A percentile compares a stretch with the other conserved stretches of the same genome.
phyloP scores from a whole-genome alignment of 495 filamentous ascomycete species.

The Hypoxylon fuscum region DNA sequence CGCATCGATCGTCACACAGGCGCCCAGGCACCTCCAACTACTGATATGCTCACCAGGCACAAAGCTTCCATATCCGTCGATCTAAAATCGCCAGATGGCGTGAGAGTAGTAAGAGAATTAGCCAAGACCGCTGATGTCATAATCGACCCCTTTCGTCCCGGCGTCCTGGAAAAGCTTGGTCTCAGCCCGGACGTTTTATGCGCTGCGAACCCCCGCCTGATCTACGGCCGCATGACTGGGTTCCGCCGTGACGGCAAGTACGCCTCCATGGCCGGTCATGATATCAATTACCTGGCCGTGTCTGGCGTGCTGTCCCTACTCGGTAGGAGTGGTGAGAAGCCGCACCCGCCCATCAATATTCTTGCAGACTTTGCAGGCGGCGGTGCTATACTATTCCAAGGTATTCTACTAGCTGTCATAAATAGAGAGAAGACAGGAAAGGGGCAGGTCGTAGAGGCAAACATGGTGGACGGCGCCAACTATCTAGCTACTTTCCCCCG shows the following conservation, averaged over 20 bases:
- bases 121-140: conserved; percentile 74
- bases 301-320: conserved; percentile 81
- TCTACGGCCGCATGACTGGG: conserved; percentile 87
- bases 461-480: conserved; percentile 91
- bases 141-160: conserved; percentile 93
- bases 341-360: conserved; percentile 82
- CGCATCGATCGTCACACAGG: conserved; percentile 76
- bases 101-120: conserved; percentile 71
- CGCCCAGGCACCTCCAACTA: conserved; percentile 53
- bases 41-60: conserved; percentile 77
- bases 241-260: conserved; percentile 89
- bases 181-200: conserved; percentile 74
- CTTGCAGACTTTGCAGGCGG: conserved; percentile 92
- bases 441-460: conserved; percentile 91
- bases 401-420: conserved; percentile 70
- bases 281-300: conserved; percentile 96
- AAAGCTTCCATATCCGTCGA: conserved; percentile 82
- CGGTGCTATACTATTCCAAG: conserved; percentile 78
- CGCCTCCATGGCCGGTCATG: conserved; percentile 90
- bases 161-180: conserved; percentile 83
- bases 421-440: conserved; percentile 65
- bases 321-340: conserved; percentile 72
- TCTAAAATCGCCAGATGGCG: conserved; percentile 71
- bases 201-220: conserved; percentile 73
- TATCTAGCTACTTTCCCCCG: conserved; percentile 82